Evolutionary conservation across 2,329 filamentous ascomycete genomes (phyloP), one percentile per base, ranked within the genome.

Genomic region (Neoarthrinium moseri): DNA sequence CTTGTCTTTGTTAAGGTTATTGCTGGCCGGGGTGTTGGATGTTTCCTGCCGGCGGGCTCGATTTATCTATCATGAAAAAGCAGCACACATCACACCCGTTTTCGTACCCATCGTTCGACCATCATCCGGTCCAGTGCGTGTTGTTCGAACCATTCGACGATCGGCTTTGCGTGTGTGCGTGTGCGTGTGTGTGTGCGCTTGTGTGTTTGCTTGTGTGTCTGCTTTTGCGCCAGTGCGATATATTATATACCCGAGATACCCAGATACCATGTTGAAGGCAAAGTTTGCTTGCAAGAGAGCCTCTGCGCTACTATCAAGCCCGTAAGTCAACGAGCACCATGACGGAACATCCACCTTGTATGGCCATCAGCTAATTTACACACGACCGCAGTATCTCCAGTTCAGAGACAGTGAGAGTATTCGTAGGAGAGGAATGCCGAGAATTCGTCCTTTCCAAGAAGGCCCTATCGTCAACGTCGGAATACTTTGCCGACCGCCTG

Each of bases 381-480:
- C 32, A 20, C 11, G 30, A 32, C 26, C 37, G 50, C 26, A 60
- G 51, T 21, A 46, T 52, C 45, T 41, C 44, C 20, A 52, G 54
- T 4, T 51, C 56, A 26, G 54, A 60, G 32, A 54, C 50, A 20
- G 58, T 65, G 29, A 60, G 56, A 20, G 49, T 68, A 18, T 30
- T 64, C 18, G 61, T 67, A 30, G 65, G 65, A 2, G 45, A 55
- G 10, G 52, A 58, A 24, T 42, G 55, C 34, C 42, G 53, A 18
- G 56, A 59, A 32, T 65, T 65, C 43, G 38, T 55, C 34, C 55
- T 67, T 12, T 51, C 64, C 32, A 59, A 56, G 41, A 53, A 56
- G 34, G 53, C 63, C 13, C 46, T 68, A 2, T 49, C 49, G 15
- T 43, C 54, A 17, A 56, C 57, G 17, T 65, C 59, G 34, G 47